Evolutionary conservation across 2,329 filamentous ascomycete genomes (phyloP).

Genomic region (Fusarium austroafricanum): DNA sequence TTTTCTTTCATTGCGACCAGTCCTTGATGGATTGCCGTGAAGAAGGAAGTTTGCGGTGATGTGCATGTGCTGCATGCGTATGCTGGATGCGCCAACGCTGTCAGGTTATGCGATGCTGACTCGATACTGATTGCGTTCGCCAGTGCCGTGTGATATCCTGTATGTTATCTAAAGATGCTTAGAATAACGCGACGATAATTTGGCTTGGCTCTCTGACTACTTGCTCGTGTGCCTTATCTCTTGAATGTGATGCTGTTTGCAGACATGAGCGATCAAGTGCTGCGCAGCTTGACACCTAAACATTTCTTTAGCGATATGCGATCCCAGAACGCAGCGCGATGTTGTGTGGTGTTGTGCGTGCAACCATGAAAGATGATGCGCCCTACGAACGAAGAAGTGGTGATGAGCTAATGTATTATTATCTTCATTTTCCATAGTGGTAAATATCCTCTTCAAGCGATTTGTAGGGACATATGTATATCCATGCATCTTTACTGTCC

Average conservation of each 20-base stretch:
- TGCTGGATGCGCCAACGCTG: too few species aligned
- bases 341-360: neutral
- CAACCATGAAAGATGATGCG: neutral
- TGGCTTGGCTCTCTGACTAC: too few species aligned
- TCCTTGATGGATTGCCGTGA: slow-evolving; percentile 52
- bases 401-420: neutral
- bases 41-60: slow-evolving; percentile 50
- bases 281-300: neutral
- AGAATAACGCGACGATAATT: too few species aligned
- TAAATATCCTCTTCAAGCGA: neutral
- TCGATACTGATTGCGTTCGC: too few species aligned
- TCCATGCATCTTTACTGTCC: neutral
- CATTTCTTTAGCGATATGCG: neutral
- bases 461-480: neutral
- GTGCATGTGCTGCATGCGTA: neutral
- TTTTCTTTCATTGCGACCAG: slow-evolving; percentile 57
- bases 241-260: neutral
- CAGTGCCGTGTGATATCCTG: too few species aligned
- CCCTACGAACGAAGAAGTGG: neutral
- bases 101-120: too few species aligned
- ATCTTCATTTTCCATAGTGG: neutral
- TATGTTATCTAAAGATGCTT: too few species aligned
- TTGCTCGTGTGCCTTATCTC: too few species aligned
- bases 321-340: neutral
- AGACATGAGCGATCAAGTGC: neutral